Evolutionary conservation across 1,284 basidiomycete species (phyloP).

Genomic region (Moesziomyces sp.): DNA sequence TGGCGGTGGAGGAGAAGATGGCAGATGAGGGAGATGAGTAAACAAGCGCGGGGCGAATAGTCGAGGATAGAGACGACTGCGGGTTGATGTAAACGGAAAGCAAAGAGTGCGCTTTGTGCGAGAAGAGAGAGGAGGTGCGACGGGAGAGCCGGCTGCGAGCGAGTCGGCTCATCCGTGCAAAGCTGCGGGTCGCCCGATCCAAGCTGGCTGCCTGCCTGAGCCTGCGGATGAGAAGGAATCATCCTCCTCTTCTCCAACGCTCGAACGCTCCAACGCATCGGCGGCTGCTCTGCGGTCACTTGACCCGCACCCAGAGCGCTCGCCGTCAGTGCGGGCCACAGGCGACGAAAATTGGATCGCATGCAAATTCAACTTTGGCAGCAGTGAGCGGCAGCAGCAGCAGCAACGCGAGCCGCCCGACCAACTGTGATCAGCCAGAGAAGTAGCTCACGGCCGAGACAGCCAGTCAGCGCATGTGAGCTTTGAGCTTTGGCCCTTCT

Average conservation of each 20-base stretch:
- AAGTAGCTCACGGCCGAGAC: constrained; percentile 6
- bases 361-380: neutral
- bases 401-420: no score
- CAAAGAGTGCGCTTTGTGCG: no score
- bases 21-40: no score
- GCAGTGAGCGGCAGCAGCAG: neutral
- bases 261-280: no score
- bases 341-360: neutral
- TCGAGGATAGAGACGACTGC: no score
- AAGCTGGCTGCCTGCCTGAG: neutral
- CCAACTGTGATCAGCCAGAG: constrained; percentile 3
- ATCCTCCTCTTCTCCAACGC: neutral
- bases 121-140: neutral
- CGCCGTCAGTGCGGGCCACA: no score
- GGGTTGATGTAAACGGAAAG: no score
- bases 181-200: neutral
- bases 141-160: neutral
- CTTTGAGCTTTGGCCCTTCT: neutral
- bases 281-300: neutral
- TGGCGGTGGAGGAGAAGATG: no score
- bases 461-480: no score
- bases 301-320: neutral
- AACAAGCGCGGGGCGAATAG: no score
- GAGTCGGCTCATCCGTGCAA: neutral
- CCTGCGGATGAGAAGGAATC: neutral